These are phyloP conservation scores for Eragrostis curvula DNA, from an alignment of 176 grass and related monocot genomes.

Conservation along the genomic window DNA sequence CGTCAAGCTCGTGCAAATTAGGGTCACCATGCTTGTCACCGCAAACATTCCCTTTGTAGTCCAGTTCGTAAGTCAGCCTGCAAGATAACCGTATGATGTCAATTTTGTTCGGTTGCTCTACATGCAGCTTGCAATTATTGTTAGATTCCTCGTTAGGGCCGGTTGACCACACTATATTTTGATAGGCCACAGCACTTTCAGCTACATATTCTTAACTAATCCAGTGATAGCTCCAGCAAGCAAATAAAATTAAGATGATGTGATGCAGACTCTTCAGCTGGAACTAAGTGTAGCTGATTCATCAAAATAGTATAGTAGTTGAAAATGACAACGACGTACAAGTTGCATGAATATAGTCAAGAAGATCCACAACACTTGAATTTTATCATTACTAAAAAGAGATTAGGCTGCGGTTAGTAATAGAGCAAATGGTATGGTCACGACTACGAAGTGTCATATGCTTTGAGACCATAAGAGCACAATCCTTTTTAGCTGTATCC, in stretches of 20 bases:
- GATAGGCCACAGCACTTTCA: not conserved
- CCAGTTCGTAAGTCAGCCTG: conserved; percentile 88
- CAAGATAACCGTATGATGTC: not conserved
- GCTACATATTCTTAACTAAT: conserved; percentile 4
- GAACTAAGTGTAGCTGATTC: not conserved
- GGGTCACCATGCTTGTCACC: conserved; percentile 69
- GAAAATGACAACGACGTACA: not conserved
- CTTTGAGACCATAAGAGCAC: conserved; percentile 11
- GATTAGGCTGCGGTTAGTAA: not conserved
- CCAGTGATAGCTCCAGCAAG: not conserved
- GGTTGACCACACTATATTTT: not conserved
- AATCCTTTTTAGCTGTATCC: not conserved
- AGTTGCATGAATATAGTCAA: not conserved
- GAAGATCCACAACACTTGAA: not conserved
- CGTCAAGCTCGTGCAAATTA: conserved; percentile 77
- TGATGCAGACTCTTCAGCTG: not conserved
- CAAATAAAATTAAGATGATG: not conserved
- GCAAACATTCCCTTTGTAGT: conserved; percentile 95
- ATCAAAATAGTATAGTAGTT: not conserved
- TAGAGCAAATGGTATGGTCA: conserved; percentile 5
- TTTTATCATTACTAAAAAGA: not conserved
- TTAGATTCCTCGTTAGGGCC: not conserved
- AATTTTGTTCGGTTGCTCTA: not conserved
- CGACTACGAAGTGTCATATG: not conserved
- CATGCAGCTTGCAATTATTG: not conserved